Evolutionary conservation across 176 grass and related monocot species (phyloP).

Genomic region (Chrysopogon serrulatus): DNA sequence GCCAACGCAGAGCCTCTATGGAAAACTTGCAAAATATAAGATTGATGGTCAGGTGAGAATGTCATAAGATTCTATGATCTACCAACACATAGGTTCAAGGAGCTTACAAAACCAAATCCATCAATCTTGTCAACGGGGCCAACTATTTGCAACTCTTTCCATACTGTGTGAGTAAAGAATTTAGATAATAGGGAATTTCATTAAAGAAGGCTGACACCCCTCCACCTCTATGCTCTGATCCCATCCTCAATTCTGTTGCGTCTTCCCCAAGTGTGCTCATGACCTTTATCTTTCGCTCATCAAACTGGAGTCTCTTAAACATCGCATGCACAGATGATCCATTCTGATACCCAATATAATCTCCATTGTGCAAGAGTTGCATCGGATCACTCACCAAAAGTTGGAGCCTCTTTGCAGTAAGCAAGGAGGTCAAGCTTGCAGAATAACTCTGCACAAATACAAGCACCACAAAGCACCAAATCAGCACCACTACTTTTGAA

Average conservation of each 20-base stretch:
- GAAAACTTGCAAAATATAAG: not conserved
- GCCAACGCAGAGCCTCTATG: not conserved
- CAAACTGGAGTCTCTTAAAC: not conserved
- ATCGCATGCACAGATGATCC: constrained; percentile 9
- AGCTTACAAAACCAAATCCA: constrained; percentile 59
- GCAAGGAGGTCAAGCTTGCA: constrained; percentile 55
- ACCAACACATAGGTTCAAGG: not conserved
- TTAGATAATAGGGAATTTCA: constrained; percentile 53
- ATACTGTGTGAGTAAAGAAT: constrained; percentile 15
- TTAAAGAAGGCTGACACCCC: constrained; percentile 46
- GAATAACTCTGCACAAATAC: constrained; percentile 57
- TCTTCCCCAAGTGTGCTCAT: constrained; percentile 15
- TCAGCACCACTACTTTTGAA: constrained; percentile 48
- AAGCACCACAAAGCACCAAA: constrained; percentile 53
- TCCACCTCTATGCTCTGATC: constrained; percentile 34
- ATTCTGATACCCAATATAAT: constrained; percentile 35
- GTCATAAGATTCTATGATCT: not conserved
- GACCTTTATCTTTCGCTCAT: constrained; percentile 6
- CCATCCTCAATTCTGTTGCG: constrained; percentile 28
- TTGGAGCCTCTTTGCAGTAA: constrained; percentile 42
- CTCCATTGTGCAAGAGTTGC: constrained; percentile 16
- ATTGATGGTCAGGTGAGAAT: not conserved
- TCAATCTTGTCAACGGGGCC: constrained; percentile 34
- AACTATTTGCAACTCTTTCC: constrained; percentile 30
- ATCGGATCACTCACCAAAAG: constrained; percentile 31